Evolutionary conservation across 148 eudicot genomes (phyloP), one percentile per base, ranked within the genome.

Genomic region (Rhododendron vialii): DNA sequence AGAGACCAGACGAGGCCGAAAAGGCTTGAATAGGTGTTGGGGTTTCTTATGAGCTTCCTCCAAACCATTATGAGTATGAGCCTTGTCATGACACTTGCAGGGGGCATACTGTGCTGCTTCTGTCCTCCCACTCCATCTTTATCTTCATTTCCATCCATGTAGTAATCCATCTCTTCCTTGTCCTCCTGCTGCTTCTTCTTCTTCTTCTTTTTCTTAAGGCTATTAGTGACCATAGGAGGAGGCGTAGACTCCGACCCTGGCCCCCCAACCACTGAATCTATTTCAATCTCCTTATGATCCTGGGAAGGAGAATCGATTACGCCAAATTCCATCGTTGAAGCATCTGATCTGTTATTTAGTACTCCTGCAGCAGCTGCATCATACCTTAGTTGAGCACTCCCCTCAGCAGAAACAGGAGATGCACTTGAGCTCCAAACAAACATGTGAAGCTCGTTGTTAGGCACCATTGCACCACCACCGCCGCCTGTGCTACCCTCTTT

Each of bases 401-500:
- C 90, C 65, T 88, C 91, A 30, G 95, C 99, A 3, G 99, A 94
- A 10, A 89, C 94, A 35, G 99, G 99, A 3, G 99, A 96, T 12
- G 95, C 94, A 85, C 92, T 94, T n/a, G 99, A 96, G 78, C 99
- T 96, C 99, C 99, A 96, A 28, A 96, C 98, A 88, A 92, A 96
- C 99, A 96, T 95, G 61, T 96, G 95, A 65, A 94, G 90, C 51
- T 96, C 98, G 87, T 96, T 96, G 51, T 92, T 93, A 5, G 89
- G 84, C 41, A 67, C 74, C 74, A 28, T 38, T 35, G 79, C 82
- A 50, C 20, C 45, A 55, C 28, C 67, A 20, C 81, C 28, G 82
- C 87, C 82, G 24, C 24, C 35, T 48, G n/a, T 45, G 63, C 91
- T 81, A 1, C 89, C 90, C 20, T 93, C 93, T 84, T 91, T 93